These are phyloP conservation scores for Podaxis sp. DNA, from an alignment of 768 basidiomycete genomes.

Conservation along the genomic window DNA sequence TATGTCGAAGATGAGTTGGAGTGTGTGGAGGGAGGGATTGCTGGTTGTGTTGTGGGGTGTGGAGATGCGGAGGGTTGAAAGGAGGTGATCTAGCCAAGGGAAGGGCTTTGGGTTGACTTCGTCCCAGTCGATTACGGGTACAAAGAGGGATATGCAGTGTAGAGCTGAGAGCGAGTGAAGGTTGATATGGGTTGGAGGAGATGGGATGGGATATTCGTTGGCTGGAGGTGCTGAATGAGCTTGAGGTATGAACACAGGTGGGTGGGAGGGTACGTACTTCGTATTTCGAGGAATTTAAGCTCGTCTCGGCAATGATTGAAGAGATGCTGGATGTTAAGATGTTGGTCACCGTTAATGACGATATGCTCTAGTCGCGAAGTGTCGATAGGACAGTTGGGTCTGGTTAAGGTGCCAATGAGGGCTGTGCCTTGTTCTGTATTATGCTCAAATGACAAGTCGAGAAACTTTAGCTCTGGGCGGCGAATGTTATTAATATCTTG, in stretches of 20 bases:
- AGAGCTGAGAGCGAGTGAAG: background rate
- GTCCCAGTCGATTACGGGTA: constrained; percentile 9
- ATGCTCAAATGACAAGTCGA: constrained; percentile 11
- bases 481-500: background rate
- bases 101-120: constrained; percentile 5
- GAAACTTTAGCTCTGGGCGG: constrained; percentile 2
- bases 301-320: constrained; percentile 1
- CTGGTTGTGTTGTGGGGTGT: background rate
- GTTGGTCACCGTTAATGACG: constrained; percentile 5
- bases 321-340: constrained; percentile 5
- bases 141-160: constrained; percentile 6
- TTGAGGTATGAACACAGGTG: background rate
- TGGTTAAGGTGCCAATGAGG: background rate
- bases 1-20: constrained; percentile 7
- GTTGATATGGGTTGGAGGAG: constrained; percentile 1
- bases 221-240: background rate
- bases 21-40: constrained; percentile 1
- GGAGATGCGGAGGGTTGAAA: constrained; percentile 1
- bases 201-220: constrained; percentile 7
- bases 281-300: constrained; percentile 6
- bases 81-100: constrained; percentile 8
- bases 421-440: constrained; percentile 1
- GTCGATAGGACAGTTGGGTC: background rate
- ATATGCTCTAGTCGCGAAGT: constrained; percentile 5
- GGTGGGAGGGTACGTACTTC: background rate